These are phyloP conservation scores for Eucalyptus sp. DNA, from an alignment of 345 rosid genomes.

Conservation along the genomic window DNA sequence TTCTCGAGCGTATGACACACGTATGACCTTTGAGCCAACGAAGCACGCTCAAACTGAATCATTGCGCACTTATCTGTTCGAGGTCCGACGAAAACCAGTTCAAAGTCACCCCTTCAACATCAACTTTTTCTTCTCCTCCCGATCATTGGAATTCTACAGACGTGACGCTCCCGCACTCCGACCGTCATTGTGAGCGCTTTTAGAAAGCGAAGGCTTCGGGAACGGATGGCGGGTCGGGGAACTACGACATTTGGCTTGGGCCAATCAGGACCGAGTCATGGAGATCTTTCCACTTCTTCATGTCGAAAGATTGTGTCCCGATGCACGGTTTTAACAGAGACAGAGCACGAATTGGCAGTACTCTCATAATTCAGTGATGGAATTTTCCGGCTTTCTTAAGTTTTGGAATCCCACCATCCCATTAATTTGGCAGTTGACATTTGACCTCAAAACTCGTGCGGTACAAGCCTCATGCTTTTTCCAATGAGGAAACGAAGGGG, in stretches of 20 bases:
- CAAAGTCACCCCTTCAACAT: background rate
- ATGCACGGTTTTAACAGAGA: background rate
- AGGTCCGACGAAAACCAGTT: background rate
- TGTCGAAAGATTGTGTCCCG: background rate
- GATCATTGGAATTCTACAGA: background rate
- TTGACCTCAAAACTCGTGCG: background rate
- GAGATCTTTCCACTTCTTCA: background rate
- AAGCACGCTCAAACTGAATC: background rate
- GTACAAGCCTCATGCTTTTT: background rate
- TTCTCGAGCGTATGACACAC: background rate
- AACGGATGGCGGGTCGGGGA: background rate
- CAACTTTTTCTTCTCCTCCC: background rate
- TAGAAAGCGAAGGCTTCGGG: background rate
- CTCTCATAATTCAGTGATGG: background rate
- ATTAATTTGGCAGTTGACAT: background rate
- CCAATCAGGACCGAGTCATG: background rate
- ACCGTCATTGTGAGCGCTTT: background rate
- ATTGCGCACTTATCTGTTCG: background rate
- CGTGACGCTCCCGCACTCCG: background rate
- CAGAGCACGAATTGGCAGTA: background rate
- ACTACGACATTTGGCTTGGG: background rate
- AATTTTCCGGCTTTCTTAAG: background rate
- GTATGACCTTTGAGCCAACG: background rate
- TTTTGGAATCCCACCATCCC: background rate
- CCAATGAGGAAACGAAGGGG: background rate